Conservation (phyloP, 148 eudicot species). For the Simmondsia chinensis region DNA sequence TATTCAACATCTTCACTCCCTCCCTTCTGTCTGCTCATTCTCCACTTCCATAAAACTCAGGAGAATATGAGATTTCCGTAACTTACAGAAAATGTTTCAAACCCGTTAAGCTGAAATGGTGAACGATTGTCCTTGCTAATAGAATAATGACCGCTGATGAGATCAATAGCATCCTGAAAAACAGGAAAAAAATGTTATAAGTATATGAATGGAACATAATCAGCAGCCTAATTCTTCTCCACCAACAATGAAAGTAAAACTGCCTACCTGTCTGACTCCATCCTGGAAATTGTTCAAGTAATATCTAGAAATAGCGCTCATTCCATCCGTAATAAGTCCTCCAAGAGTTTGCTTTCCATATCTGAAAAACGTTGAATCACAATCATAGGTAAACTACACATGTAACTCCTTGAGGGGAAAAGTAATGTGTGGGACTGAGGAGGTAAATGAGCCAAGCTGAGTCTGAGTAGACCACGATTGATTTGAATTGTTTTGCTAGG, state of each 20-base stretch:
- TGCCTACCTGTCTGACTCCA: slow-evolving; percentile 79
- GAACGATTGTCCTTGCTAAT: slow-evolving; percentile 53
- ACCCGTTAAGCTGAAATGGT: slow-evolving; percentile 49
- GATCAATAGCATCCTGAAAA: slow-evolving; percentile 96
- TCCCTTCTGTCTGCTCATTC: no score
- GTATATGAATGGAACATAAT: no score
- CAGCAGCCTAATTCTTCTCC: no score
- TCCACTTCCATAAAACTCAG: neutral
- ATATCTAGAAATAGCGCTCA: slow-evolving; percentile 91
- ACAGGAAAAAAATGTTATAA: neutral
- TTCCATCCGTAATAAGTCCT: slow-evolving; percentile 76
- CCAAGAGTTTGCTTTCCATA: slow-evolving; percentile 82
- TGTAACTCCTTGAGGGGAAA: no score
- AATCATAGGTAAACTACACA: neutral
- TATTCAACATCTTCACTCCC: no score
- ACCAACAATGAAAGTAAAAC: neutral
- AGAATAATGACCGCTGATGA: slow-evolving; percentile 70
- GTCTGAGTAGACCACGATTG: no score
- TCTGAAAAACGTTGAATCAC: slow-evolving; percentile 25
- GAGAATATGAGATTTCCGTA: neutral
- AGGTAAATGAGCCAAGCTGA: no score
- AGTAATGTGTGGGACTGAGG: no score
- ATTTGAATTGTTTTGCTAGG: no score
- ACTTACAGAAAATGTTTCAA: slow-evolving; percentile 68
- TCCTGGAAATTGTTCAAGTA: slow-evolving; percentile 91